These are phyloP conservation scores for Ceratocystis destructans DNA, from an alignment of 2,329 filamentous ascomycete species.

Conservation along the genomic window DNA sequence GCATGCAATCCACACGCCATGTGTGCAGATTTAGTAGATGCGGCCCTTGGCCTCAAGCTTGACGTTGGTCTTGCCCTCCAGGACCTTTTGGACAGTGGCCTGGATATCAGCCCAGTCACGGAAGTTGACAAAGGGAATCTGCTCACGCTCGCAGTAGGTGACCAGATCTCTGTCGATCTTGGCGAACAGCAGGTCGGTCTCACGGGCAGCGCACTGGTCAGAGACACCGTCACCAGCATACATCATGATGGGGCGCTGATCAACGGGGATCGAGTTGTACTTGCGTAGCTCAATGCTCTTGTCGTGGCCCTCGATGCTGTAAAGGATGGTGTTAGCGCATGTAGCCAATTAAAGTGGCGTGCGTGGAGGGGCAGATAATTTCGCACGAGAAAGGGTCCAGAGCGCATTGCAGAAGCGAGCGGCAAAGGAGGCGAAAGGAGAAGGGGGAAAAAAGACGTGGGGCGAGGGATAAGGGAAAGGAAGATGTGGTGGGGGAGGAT, in stretches of 20 bases:
- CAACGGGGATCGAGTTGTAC: constrained; percentile 58
- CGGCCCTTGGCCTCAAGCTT: constrained; percentile 50
- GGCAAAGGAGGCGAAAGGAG: not conserved
- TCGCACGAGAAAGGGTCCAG: not conserved
- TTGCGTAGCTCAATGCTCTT: constrained; percentile 85
- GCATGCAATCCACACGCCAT: constrained; percentile 1
- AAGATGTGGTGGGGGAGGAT: not conserved
- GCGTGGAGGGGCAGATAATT: not conserved
- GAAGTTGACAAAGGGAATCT: constrained; percentile 79
- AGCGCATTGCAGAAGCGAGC: not conserved
- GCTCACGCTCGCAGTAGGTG: constrained; percentile 68
- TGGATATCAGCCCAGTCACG: constrained; percentile 71
- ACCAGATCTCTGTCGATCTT: constrained; percentile 77
- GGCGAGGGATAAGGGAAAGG: not conserved
- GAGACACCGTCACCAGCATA: constrained; percentile 94
- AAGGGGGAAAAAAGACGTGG: not conserved
- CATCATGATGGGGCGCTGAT: constrained; percentile 65
- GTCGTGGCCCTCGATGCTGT: constrained; percentile 81
- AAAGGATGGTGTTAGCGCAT: not conserved
- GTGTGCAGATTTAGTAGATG: constrained; percentile 16
- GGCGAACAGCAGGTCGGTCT: constrained; percentile 87
- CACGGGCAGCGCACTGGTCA: constrained; percentile 78
- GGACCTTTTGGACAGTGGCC: constrained; percentile 60
- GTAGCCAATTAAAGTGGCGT: not conserved
- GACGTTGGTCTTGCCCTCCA: constrained; percentile 55